A percentile compares a stretch with the other conserved stretches of the same genome.
These are phyloP conservation scores for sweet orange (Citrus sinensis) DNA, from an alignment of 345 rosid genomes.

Conservation along the genomic window DVS_A1.0 CM039164.1:21461501-21462000, in stretches of 20 bases:
- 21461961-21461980: slow-evolving; percentile 35
- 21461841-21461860: not conserved
- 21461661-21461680: too few relatives aligned
- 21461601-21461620: not conserved
- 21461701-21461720: not conserved
- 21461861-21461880: not conserved
- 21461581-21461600: not conserved
- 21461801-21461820: not conserved
- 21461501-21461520: not conserved
- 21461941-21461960: not conserved
- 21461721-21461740: not conserved
- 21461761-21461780: too few relatives aligned
- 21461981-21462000: slow-evolving; percentile 16
- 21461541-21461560: not conserved
- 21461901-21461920: slow-evolving; percentile 19
- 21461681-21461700: too few relatives aligned
- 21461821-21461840: slow-evolving; percentile 28
- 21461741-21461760: too few relatives aligned
- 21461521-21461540: not conserved
- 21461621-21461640: too few relatives aligned
- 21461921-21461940: not conserved
- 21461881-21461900: slow-evolving; percentile 28
- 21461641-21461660: too few relatives aligned
- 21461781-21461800: too few relatives aligned
- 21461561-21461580: not conserved